Evolutionary conservation across 179 eudicot genomes (phyloP).

Genomic region (Actinidia chinensis): DNA sequence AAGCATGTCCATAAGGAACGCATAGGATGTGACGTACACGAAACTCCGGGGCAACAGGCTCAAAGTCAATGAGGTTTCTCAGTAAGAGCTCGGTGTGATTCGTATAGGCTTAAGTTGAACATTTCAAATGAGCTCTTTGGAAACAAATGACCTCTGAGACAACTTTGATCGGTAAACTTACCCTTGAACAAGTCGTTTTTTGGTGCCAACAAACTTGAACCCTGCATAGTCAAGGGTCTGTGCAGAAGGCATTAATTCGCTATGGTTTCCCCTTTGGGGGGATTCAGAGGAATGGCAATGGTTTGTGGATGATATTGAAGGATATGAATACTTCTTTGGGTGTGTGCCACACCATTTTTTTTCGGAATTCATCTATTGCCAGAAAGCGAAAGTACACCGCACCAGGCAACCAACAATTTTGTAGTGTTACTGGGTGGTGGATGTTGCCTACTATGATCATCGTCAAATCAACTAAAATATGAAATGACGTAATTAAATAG

Average conservation of each 20-base stretch:
- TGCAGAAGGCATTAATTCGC: background rate
- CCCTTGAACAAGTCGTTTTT: background rate
- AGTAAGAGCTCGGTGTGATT: background rate
- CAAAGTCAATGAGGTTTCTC: background rate
- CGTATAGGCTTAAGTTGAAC: background rate
- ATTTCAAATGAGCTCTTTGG: background rate
- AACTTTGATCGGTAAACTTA: background rate
- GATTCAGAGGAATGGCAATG: background rate
- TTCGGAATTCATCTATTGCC: too few species aligned
- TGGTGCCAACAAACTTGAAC: background rate
- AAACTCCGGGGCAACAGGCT: background rate
- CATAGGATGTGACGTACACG: background rate
- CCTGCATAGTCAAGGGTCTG: background rate
- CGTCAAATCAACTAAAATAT: background rate
- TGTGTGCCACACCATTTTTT: too few species aligned
- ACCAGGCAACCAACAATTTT: background rate
- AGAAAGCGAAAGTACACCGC: background rate
- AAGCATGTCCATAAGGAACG: constrained; percentile 9
- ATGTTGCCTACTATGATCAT: too few species aligned
- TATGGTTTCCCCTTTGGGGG: background rate
- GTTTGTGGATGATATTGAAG: background rate
- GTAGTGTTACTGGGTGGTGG: too few species aligned
- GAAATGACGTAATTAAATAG: background rate
- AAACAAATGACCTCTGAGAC: background rate
- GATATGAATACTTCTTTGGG: background rate